phyloP scores from a whole-genome alignment of 1,284 basidiomycete genomes.

The Fistulinella cinereoalba region DNA sequence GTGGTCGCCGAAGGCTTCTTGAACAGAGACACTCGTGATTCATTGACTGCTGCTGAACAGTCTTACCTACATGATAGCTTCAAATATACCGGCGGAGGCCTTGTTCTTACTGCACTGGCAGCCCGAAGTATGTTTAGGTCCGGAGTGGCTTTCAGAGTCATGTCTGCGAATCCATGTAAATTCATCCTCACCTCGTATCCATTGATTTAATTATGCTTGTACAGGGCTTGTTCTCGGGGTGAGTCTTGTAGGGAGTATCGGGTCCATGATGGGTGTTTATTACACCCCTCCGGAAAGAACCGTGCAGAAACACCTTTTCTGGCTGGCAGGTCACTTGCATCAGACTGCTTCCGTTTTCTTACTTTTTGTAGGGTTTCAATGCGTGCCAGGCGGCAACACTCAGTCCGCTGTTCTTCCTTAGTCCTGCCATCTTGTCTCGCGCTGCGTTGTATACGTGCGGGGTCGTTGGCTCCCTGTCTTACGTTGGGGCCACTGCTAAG shows the following conservation, averaged over 20 bases:
- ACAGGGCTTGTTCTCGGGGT: conserved; percentile 81
- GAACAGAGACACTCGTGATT: conserved; percentile 76
- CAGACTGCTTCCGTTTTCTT: conserved; percentile 2
- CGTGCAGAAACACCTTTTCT: conserved; percentile 72
- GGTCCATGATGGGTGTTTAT: conserved; percentile 75
- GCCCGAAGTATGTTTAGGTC: conserved; percentile 77
- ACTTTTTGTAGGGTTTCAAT: conserved; percentile 68
- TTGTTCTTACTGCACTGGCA: conserved; percentile 73
- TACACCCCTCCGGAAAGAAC: conserved; percentile 73
- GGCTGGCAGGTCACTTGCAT: conserved; percentile 53
- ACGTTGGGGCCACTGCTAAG: conserved; percentile 87
- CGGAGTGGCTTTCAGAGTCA: conserved; percentile 74
- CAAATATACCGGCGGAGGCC: conserved; percentile 81
- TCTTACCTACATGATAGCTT: conserved; percentile 81
- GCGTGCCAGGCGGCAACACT: conserved; percentile 82
- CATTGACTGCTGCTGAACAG: conserved; percentile 58
- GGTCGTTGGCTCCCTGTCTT: conserved; percentile 80
- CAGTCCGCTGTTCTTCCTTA: conserved; percentile 83
- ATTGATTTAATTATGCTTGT: conserved; percentile 2
- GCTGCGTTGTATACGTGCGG: conserved; percentile 89
- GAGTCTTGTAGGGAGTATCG: conserved; percentile 74
- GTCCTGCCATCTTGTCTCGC: conserved; percentile 82
- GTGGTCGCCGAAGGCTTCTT: conserved; percentile 63
- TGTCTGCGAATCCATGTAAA: conserved; percentile 82
- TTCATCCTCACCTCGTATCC: not conserved